Percentiles rank a stretch among this genome's conserved stretches.
These are phyloP conservation scores for Lumnitzera racemosa DNA, from an alignment of 345 rosid genomes.

Conservation along the genomic window DNA sequence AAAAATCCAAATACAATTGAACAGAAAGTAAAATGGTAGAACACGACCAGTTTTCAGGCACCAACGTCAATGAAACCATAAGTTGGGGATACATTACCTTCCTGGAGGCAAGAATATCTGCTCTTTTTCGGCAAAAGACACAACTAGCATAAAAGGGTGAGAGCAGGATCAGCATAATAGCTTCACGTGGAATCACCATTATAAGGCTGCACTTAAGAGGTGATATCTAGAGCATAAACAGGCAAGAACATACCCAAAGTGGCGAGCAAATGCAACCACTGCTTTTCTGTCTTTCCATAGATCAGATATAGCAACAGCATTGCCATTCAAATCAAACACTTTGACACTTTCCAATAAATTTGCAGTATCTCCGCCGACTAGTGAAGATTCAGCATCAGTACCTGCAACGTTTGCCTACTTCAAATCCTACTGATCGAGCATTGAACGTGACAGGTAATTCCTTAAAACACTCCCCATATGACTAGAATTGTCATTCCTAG, in stretches of 20 bases:
- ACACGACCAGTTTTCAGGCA: background rate
- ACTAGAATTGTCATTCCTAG: too few species aligned
- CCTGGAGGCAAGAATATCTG: conserved; percentile 73
- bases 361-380: conserved; percentile 20
- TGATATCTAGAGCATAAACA: background rate
- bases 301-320: conserved; percentile 60
- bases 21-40: background rate
- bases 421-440: too few species aligned
- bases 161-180: background rate
- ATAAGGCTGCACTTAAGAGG: background rate
- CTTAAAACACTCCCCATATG: too few species aligned
- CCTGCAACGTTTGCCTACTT: background rate
- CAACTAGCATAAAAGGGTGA: conserved; percentile 31
- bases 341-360: conserved; percentile 45
- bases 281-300: conserved; percentile 82
- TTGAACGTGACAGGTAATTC: too few species aligned
- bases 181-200: background rate
- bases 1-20: background rate
- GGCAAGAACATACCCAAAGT: conserved; percentile 53
- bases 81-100: conserved; percentile 35
- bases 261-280: conserved; percentile 87
- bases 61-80: too few species aligned
- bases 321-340: conserved; percentile 61
- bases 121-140: conserved; percentile 79
- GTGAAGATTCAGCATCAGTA: conserved; percentile 16